Conservation (phyloP, 345 rosid genomes). For the Aquilaria malaccensis region DNA sequence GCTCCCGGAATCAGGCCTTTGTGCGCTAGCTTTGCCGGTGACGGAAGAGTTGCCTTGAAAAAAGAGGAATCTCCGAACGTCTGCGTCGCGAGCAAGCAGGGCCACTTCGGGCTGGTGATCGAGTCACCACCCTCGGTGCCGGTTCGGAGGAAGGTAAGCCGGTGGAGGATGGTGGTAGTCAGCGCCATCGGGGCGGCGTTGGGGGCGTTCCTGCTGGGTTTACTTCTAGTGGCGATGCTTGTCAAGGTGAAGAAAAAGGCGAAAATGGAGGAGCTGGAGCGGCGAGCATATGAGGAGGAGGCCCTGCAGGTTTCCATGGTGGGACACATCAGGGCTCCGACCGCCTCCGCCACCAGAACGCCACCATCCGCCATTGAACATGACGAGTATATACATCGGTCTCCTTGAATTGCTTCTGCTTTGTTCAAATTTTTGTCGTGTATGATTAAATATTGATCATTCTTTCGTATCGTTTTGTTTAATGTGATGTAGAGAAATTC, state of each 20-base stretch:
- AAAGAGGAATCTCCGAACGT: conserved; percentile 25
- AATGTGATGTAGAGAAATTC: no score
- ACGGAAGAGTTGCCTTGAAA: conserved; percentile 15
- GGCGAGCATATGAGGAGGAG: conserved; percentile 33
- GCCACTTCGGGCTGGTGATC: conserved; percentile 23
- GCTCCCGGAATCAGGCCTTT: conserved; percentile 5
- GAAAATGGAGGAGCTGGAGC: conserved; percentile 27
- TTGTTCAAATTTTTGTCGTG: no score
- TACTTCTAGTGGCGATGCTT: conserved; percentile 27
- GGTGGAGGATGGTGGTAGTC: conserved; percentile 32
- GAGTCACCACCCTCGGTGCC: background rate
- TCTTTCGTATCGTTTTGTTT: no score
- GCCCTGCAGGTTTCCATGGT: conserved; percentile 31
- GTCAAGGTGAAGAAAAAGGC: conserved; percentile 31
- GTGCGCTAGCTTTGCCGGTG: conserved; percentile 22
- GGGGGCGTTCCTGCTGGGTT: conserved; percentile 20
- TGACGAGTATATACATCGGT: conserved; percentile 14
- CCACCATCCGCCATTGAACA: conserved; percentile 14
- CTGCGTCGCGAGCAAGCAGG: conserved; percentile 23
- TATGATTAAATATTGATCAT: no score
- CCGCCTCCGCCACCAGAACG: conserved; percentile 22
- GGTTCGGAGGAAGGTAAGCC: conserved; percentile 13
- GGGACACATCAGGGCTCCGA: conserved; percentile 27
- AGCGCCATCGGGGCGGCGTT: conserved; percentile 25
- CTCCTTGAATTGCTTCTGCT: background rate